These are phyloP conservation scores for Coemansia sp. DNA, from an alignment of 192 early-diverging fungal species.

Conservation along the genomic window DNA sequence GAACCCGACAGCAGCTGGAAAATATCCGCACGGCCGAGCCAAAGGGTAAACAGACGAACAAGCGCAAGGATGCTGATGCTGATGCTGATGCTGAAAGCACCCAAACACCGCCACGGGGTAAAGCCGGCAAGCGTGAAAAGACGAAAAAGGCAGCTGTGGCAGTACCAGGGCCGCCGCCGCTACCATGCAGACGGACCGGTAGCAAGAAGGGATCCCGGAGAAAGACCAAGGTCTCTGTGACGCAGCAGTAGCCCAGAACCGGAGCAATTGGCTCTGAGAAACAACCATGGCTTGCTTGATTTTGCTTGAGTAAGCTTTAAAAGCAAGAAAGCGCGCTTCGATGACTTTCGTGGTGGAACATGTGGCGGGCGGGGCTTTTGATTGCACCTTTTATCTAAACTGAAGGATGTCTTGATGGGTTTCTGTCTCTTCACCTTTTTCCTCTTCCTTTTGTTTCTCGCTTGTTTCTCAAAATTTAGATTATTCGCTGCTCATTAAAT, in stretches of 20 bases:
- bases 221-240: slow-evolving; percentile 15
- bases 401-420: no score
- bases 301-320: no score
- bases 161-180: neutral
- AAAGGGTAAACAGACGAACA: neutral
- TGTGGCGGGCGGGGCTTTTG: no score
- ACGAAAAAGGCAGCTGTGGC: neutral
- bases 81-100: neutral
- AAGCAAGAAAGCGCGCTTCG: no score
- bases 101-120: slow-evolving; percentile 3
- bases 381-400: no score
- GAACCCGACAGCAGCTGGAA: slow-evolving; percentile 14
- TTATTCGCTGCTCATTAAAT: no score
- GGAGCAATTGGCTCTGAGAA: no score
- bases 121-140: neutral
- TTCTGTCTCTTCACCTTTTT: no score
- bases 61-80: neutral
- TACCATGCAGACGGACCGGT: slow-evolving; percentile 5
- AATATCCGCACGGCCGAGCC: neutral
- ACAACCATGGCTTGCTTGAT: no score
- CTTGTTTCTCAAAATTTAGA: no score
- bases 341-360: no score
- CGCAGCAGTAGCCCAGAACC: slow-evolving; percentile 1
- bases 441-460: no score
- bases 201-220: slow-evolving; percentile 34